phyloP scores from a whole-genome alignment of 768 basidiomycete genomes.

The Thelephora ganbajun region DNA sequence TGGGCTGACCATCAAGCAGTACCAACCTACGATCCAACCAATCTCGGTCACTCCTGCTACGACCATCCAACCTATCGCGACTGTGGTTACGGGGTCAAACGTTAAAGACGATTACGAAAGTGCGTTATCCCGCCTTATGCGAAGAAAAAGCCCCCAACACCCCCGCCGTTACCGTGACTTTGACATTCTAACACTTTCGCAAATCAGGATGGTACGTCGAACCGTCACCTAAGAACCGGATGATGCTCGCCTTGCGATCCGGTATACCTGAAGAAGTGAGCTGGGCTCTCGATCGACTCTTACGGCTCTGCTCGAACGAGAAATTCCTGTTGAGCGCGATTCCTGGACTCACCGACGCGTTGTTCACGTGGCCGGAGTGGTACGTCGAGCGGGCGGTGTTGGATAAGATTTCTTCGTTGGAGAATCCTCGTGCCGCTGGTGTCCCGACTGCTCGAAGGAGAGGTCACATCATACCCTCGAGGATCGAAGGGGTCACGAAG shows the following conservation, averaged over 20 bases:
- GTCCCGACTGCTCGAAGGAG: no score
- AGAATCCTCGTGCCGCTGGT: background rate
- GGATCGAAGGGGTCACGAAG: conserved; percentile 2
- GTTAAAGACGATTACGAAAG: conserved; percentile 69
- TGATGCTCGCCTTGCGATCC: conserved; percentile 81
- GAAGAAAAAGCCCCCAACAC: background rate
- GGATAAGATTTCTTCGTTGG: no score
- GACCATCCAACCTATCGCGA: conserved; percentile 9
- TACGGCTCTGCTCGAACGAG: conserved; percentile 69
- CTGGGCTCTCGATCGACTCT: conserved; percentile 83
- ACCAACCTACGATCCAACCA: background rate
- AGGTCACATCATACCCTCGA: background rate
- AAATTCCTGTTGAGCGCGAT: conserved; percentile 57
- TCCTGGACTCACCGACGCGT: conserved; percentile 68
- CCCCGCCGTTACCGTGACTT: conserved; percentile 9
- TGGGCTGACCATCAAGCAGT: background rate
- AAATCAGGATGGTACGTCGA: conserved; percentile 78
- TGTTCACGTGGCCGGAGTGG: conserved; percentile 85
- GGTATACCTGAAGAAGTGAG: conserved; percentile 70
- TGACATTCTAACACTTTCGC: background rate
- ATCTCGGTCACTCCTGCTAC: conserved; percentile 1
- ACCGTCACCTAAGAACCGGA: conserved; percentile 62
- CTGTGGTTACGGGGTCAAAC: conserved; percentile 22
- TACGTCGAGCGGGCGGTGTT: conserved; percentile 33
- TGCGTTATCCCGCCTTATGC: conserved; percentile 17